Base-by-base conservation (phyloP, 1,139 yeast species). In the Candida labiduridarum region DNA sequence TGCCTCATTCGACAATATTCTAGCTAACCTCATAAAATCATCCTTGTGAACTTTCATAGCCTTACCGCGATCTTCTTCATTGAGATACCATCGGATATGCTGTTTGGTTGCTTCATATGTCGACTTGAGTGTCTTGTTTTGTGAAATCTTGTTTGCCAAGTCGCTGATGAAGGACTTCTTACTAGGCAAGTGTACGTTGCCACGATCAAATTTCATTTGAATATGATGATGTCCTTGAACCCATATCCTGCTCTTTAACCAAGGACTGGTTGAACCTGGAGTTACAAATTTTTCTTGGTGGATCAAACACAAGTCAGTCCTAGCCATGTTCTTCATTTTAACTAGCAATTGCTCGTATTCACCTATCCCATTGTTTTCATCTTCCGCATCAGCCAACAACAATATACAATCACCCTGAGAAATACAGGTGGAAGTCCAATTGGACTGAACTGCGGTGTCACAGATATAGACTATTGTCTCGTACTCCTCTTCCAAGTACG, bases 141-240 rank as follows among this genome's bases (percentile, higher is more conserved):
- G 60, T 39, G 72, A 62, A n/a, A 76, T 57, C 48, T 64, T 71
- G 8, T 71, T 67, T 2, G 80, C 80, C 49, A 76, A 59, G 34
- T 72, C 80, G 35, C 63, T 66, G 11, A 75, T 66, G 3, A 74
- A 50, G 50, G 65, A 51, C 60, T 66, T 41, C 48, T 53, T 59
- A 30, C 30, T 55, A 50, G 54, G 54, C 27, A 48, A 38, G 8
- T 56, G 60, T 4, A 58, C 56, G 7, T 60, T 47, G 3, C 59
- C 60, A 12, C 63, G 57, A 1, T 65, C 62, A 15, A 75, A 63
- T 33, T 71, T 71, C 83, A 82, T 79, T 58, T 85, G 96, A 29
- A 94, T 82, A 65, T 94, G 99, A 64, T 94, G 97, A 62, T 94
- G 97, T 0, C 92, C 84, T 58, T 89, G 90, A 4, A 94, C 91